A percentile compares a stretch with the other conserved stretches of the same genome.
Evolutionary conservation across 352 stramenopile genomes (phyloP).

Genomic region (Globisporangium canariense): DNA sequence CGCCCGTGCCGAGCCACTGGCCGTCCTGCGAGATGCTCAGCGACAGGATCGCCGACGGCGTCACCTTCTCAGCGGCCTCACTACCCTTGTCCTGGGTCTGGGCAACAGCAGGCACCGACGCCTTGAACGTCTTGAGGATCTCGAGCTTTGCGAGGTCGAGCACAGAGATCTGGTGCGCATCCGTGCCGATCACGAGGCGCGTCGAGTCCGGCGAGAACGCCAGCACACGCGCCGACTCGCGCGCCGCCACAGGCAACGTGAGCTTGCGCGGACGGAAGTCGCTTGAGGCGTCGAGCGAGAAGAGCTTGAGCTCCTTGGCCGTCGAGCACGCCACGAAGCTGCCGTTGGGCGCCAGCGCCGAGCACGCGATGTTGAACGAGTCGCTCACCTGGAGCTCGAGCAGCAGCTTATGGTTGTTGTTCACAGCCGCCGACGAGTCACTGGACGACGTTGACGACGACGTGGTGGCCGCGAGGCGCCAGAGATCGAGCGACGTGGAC

Average conservation of each 20-base stretch:
- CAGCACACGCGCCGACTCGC: conserved; percentile 55
- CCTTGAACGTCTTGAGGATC: conserved; percentile 71
- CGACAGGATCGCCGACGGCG: conserved; percentile 47
- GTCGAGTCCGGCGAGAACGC: conserved; percentile 80
- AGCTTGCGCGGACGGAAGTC: conserved; percentile 63
- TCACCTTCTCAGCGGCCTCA: conserved; percentile 12
- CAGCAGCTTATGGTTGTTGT: conserved; percentile 54
- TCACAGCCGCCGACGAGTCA: conserved; percentile 21
- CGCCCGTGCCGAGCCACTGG: conserved; percentile 74
- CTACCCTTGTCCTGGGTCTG: not conserved
- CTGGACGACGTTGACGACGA: conserved; percentile 19
- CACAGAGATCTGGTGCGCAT: conserved; percentile 65
- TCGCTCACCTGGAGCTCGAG: conserved; percentile 80
- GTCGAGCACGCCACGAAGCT: conserved; percentile 87
- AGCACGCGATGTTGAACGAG: conserved; percentile 80
- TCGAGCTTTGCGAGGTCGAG: conserved; percentile 72
- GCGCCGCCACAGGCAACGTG: conserved; percentile 29
- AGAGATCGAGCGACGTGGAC: conserved; percentile 68
- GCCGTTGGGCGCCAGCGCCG: conserved; percentile 77
- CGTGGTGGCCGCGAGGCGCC: conserved; percentile 37
- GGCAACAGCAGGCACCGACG: conserved; percentile 15
- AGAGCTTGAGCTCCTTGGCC: conserved; percentile 85
- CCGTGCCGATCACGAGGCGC: conserved; percentile 62
- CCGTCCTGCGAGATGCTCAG: conserved; percentile 75
- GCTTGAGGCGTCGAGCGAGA: conserved; percentile 53